Percentiles rank a stretch among this genome's conserved stretches.
Evolutionary conservation across 75 land plant genomes (phyloP).

Genomic region (Pseudotsuga menziesii): DNA sequence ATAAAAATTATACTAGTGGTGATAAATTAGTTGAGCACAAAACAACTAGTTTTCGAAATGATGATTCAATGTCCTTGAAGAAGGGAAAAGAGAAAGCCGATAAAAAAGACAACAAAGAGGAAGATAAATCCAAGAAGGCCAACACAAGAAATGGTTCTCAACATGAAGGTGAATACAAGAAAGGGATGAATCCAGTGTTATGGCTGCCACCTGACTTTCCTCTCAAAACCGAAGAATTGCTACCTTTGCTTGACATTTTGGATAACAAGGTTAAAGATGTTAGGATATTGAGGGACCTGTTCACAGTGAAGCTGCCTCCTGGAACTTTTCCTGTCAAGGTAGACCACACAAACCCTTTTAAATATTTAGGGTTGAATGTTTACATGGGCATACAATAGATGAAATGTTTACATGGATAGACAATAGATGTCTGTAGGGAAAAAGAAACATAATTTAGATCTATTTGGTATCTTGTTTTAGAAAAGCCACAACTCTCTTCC

Average conservation of each 20-base stretch:
- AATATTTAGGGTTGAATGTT: neutral
- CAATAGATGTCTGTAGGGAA: too few species aligned
- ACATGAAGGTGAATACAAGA: slow-evolving; percentile 61
- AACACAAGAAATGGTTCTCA: slow-evolving; percentile 30
- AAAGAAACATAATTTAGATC: neutral
- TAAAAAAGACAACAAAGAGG: slow-evolving; percentile 16
- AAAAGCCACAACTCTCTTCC: neutral
- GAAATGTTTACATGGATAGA: too few species aligned
- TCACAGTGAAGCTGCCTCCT: slow-evolving; percentile 77
- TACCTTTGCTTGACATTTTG: slow-evolving; percentile 74
- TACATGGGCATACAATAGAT: neutral
- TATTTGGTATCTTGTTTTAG: neutral
- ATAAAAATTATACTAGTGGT: slow-evolving; percentile 28
- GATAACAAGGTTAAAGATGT: slow-evolving; percentile 81
- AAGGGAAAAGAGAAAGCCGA: slow-evolving; percentile 56
- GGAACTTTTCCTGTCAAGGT: slow-evolving; percentile 93
- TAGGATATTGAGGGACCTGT: slow-evolving; percentile 65
- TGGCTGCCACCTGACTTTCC: slow-evolving; percentile 85
- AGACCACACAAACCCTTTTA: neutral
- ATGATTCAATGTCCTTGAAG: slow-evolving; percentile 28
- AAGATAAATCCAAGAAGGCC: slow-evolving; percentile 50
- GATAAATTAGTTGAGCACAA: slow-evolving; percentile 8
- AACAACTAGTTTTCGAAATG: neutral
- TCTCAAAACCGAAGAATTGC: slow-evolving; percentile 64
- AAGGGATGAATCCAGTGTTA: slow-evolving; percentile 54